Percentiles rank a stretch among this genome's conserved stretches.
Evolutionary conservation across 352 stramenopile species (phyloP).

Genomic region (Halophytophthora batemanensis): DNA sequence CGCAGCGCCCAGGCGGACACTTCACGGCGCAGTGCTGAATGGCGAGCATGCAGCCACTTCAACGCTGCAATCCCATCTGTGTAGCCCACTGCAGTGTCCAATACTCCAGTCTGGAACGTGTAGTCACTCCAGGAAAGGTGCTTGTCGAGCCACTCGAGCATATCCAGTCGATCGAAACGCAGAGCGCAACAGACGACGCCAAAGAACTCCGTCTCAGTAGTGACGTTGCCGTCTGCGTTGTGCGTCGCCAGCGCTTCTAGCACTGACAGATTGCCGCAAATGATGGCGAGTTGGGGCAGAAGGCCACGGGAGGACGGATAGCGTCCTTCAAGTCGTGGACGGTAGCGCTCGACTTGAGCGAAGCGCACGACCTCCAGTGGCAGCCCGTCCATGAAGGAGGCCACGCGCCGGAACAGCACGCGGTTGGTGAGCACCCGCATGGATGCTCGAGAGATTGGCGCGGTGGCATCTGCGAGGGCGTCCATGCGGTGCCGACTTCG

Average conservation of each 20-base stretch:
- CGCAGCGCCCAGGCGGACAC: slow-evolving; percentile 25
- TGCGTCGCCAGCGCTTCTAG: slow-evolving; percentile 16
- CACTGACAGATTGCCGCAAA: slow-evolving; percentile 19
- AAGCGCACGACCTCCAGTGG: slow-evolving; percentile 23
- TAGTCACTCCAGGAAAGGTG: slow-evolving; percentile 16
- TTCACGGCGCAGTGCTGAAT: slow-evolving; percentile 3
- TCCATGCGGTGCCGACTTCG: too few relatives aligned
- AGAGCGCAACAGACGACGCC: slow-evolving; percentile 26
- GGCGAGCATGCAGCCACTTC: slow-evolving; percentile 22
- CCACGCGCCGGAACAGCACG: slow-evolving; percentile 15
- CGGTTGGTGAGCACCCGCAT: slow-evolving; percentile 24
- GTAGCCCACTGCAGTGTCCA: slow-evolving; percentile 29
- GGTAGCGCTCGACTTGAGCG: slow-evolving; percentile 16
- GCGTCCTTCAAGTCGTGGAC: slow-evolving; percentile 19
- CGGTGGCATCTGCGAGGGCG: not conserved
- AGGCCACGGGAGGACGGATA: slow-evolving; percentile 20
- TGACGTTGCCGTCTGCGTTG: slow-evolving; percentile 8
- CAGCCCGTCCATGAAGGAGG: slow-evolving; percentile 29
- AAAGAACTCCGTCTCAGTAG: slow-evolving; percentile 23
- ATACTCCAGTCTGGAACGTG: slow-evolving; percentile 22
- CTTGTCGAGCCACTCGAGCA: slow-evolving; percentile 23
- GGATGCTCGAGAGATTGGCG: not conserved
- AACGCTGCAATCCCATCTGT: slow-evolving; percentile 18
- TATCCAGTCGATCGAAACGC: slow-evolving; percentile 21
- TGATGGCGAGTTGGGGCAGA: slow-evolving; percentile 28